Percentiles rank a stretch among this genome's conserved stretches.
Evolutionary conservation across 768 basidiomycete species (phyloP).

Genomic region (Tephrocybe sp.): DNA sequence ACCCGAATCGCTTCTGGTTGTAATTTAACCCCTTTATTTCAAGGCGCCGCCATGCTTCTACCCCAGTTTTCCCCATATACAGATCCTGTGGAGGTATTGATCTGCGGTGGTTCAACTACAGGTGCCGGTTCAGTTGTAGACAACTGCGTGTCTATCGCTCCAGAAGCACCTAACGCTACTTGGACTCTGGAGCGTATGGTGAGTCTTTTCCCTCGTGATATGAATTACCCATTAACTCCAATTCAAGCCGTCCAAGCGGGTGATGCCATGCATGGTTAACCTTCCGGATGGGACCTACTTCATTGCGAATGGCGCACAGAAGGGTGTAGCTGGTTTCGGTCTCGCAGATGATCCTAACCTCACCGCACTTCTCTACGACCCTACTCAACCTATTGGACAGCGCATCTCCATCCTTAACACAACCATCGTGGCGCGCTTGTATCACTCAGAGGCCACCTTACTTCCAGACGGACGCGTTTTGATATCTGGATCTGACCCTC

Average conservation of each 20-base stretch:
- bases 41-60: conserved; percentile 58
- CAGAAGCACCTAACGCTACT: conserved; percentile 56
- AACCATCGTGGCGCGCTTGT: conserved; percentile 73
- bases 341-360: conserved; percentile 63
- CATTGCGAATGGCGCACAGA: conserved; percentile 71
- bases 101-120: conserved; percentile 74
- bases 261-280: conserved; percentile 72
- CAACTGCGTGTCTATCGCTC: conserved; percentile 69
- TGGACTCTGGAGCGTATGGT: conserved; percentile 85
- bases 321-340: conserved; percentile 74
- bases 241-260: conserved; percentile 61
- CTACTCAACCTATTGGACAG: conserved; percentile 50
- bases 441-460: conserved; percentile 74
- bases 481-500: conserved; percentile 74
- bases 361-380: conserved; percentile 68
- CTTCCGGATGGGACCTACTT: conserved; percentile 76
- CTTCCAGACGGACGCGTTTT: conserved; percentile 74
- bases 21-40: background rate
- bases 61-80: conserved; percentile 75
- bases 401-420: conserved; percentile 65
- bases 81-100: conserved; percentile 60
- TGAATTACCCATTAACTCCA: background rate
- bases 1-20: background rate
- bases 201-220: conserved; percentile 16
- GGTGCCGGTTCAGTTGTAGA: conserved; percentile 54